Percentiles rank a stretch among this genome's conserved stretches.
phyloP scores from a whole-genome alignment of 208 protist species.

The Trypanosoma conorhini region DNA sequence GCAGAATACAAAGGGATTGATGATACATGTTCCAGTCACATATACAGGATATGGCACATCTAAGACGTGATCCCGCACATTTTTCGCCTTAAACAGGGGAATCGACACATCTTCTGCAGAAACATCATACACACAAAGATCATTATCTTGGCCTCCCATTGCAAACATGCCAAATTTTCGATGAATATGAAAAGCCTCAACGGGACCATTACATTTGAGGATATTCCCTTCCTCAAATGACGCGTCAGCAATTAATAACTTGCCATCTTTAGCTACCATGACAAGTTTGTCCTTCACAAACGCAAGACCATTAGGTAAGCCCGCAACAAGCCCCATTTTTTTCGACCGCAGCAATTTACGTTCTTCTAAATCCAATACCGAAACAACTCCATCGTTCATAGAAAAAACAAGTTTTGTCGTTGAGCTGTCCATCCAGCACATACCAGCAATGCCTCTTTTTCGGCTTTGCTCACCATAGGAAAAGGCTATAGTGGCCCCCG shows the following conservation, averaged over 20 bases:
- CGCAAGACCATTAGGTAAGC: conserved; percentile 55
- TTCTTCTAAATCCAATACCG: conserved; percentile 44
- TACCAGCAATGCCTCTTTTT: conserved; percentile 56
- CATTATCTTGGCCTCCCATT: conserved; percentile 73
- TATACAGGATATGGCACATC: conserved; percentile 76
- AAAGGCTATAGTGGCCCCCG: conserved; percentile 60
- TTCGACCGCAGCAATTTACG: conserved; percentile 31
- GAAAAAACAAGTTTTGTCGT: conserved; percentile 65
- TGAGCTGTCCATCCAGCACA: conserved; percentile 73
- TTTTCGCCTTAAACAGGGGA: conserved; percentile 64
- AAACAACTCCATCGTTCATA: conserved; percentile 60
- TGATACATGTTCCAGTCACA: conserved; percentile 67
- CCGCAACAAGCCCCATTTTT: conserved; percentile 42
- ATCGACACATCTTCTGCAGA: conserved; percentile 33
- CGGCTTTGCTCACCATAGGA: conserved; percentile 71
- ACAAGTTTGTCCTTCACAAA: conserved; percentile 63
- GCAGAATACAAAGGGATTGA: conserved; percentile 83
- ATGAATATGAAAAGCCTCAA: conserved; percentile 79
- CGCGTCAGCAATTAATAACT: conserved; percentile 38
- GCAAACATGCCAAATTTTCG: conserved; percentile 75
- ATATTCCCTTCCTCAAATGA: conserved; percentile 26
- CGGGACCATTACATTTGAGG: conserved; percentile 47
- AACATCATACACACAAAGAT: conserved; percentile 73
- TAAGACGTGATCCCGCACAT: conserved; percentile 74
- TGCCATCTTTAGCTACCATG: conserved; percentile 49